Evolutionary conservation across 306 rosid species (phyloP).

Genomic region (Coriaria nepalensis): DNA sequence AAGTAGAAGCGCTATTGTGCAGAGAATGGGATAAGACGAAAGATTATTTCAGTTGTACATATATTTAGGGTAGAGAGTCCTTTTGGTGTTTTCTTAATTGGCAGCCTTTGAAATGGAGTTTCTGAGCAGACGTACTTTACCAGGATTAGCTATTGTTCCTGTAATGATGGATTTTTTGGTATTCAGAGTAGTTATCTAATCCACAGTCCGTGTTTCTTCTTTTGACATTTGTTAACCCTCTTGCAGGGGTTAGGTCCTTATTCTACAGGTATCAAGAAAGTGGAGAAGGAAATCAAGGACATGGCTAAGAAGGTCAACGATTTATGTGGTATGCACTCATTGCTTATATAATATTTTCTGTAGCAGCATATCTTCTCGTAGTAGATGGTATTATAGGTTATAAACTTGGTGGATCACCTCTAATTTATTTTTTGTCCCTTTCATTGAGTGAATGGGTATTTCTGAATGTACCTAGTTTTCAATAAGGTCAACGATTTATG

Average conservation of each 20-base stretch:
- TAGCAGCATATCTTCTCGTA: too few species aligned
- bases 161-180: too few species aligned
- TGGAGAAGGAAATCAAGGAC: constrained; percentile 85
- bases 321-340: constrained; percentile 48
- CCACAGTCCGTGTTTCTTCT: not conserved
- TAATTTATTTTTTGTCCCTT: too few species aligned
- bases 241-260: constrained; percentile 94
- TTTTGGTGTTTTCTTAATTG: not conserved
- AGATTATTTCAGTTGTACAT: not conserved
- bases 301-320: constrained; percentile 97
- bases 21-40: not conserved
- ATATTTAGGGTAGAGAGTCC: not conserved
- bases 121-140: not conserved
- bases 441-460: too few species aligned
- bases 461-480: too few species aligned
- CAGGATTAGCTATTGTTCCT: too few species aligned
- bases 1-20: not conserved
- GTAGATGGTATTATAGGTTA: too few species aligned
- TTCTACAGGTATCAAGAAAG: constrained; percentile 65
- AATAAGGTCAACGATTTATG: too few species aligned
- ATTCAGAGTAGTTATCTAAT: not conserved
- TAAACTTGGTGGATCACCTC: too few species aligned
- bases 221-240: constrained; percentile 4
- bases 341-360: not conserved
- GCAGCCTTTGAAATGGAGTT: not conserved